Base-by-base conservation (phyloP, 176 grass and related monocot species). In the Oryza punctata region DNA sequence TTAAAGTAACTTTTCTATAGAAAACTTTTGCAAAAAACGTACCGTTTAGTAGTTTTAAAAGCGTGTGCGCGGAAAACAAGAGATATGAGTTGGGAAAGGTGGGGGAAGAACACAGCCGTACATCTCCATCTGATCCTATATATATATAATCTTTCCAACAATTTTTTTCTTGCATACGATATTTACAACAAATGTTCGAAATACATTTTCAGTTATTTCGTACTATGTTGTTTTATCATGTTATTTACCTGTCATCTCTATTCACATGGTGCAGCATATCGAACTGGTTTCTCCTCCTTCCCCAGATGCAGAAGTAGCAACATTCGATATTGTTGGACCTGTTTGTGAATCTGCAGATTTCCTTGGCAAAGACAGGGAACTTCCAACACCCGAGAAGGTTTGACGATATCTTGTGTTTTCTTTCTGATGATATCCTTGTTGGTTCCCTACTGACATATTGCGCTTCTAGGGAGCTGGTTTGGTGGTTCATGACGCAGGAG, bases 271-370 rank as follows among this genome's bases (percentile, higher is more conserved):
- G 76, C 89, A 95, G 93, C 96, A 95, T 78, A 95, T 95, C 45
- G 93, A 98, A 69, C 65, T 98, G 27, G 96, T 98, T 45, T 95
- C 89, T 21, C 92, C 94, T 19, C 82, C 33, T 35, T 35, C 91
- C 23, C 71, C 79, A 30, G 87, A 87, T 75, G 73, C 96, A 5
- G 80, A 93, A 67, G 83, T 90, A 71, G 79, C 75, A 61, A 90
- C 91, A 47, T 98, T 88, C 21, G 96, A 95, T 87, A 92, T 98
- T 73, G 96, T 98, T 2, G 96, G 96, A n/a, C 96, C 96, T 32
- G 96, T 98, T 37, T 98, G 96, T n/a, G 96, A 98, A 78, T 98
- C 96, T 54, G 96, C 96, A 38, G 96, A 98, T 88, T 98, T 98
- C 69, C 87, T 98, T 33, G 96, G 93, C 19, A 94, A 98, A 85